Evolutionary conservation across 768 basidiomycete species (phyloP).

Genomic region (Calocera cornea): DNA sequence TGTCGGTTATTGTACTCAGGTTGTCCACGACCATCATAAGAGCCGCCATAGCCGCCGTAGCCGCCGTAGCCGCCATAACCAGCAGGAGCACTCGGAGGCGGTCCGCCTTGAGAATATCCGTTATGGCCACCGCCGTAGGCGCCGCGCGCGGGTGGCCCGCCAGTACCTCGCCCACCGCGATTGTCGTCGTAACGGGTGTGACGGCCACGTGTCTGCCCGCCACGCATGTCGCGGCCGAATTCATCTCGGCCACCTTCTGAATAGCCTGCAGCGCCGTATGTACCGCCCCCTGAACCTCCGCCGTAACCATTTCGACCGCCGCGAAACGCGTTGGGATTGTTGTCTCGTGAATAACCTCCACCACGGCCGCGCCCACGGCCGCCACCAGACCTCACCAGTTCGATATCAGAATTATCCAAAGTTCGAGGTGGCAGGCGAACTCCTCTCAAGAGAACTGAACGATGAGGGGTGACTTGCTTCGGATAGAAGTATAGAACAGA

Average conservation of each 20-base stretch:
- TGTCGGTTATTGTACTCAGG: constrained; percentile 14
- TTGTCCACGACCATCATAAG: constrained; percentile 16
- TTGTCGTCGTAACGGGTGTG: constrained; percentile 10
- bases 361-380: constrained; percentile 23
- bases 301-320: constrained; percentile 4
- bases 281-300: constrained; percentile 5
- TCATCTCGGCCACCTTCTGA: not conserved
- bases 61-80: constrained; percentile 23
- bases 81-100: constrained; percentile 24
- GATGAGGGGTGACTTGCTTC: constrained; percentile 70
- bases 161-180: constrained; percentile 9
- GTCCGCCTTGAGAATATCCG: constrained; percentile 25
- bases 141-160: constrained; percentile 3
- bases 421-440: constrained; percentile 44
- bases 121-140: constrained; percentile 34
- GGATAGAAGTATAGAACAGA: constrained; percentile 86
- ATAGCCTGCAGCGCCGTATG: constrained; percentile 4
- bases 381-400: constrained; percentile 39
- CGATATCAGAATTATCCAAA: constrained; percentile 58
- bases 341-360: constrained; percentile 11
- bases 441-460: constrained; percentile 67
- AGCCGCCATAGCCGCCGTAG: constrained; percentile 24
- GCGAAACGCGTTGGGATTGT: not conserved
- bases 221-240: not conserved
- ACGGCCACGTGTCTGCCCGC: constrained; percentile 2